Conservation (phyloP, 2,329 filamentous ascomycete genomes). For the Venturia effusa region DNA sequence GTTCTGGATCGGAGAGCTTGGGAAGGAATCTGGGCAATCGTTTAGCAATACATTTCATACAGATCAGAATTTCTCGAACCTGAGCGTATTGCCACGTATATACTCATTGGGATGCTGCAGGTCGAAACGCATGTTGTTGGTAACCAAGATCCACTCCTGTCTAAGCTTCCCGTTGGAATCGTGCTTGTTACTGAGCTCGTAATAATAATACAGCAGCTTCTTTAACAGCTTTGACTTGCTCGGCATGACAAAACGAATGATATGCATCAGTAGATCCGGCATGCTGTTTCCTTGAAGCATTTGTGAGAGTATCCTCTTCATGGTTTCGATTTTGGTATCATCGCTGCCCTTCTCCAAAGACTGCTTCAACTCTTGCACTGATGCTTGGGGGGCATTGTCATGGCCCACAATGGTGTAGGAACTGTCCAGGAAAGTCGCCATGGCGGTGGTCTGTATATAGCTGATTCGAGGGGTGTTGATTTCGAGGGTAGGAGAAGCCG, state of each 20-base stretch:
- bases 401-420: constrained; percentile 95
- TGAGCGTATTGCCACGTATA: constrained; percentile 93
- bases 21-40: constrained; percentile 95
- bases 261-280: constrained; percentile 95
- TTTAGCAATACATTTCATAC: too few relatives aligned
- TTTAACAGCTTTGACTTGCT: constrained; percentile 64
- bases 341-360: constrained; percentile 91
- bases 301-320: constrained; percentile 82
- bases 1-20: constrained; percentile 89
- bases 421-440: constrained; percentile 63
- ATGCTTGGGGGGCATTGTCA: constrained; percentile 88
- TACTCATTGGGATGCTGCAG: constrained; percentile 88
- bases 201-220: constrained; percentile 98
- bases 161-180: constrained; percentile 84
- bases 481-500: background rate
- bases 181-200: constrained; percentile 95
- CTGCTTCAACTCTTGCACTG: constrained; percentile 80
- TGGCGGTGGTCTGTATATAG: background rate
- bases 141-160: constrained; percentile 99
- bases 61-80: too few relatives aligned
- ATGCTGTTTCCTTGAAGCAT: constrained; percentile 98
- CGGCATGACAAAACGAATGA: constrained; percentile 99
- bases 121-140: constrained; percentile 96
- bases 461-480: background rate
- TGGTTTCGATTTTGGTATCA: constrained; percentile 81